phyloP scores from a whole-genome alignment of 1,284 basidiomycete genomes.

The Cryptococcus jaspeensis region DNA sequence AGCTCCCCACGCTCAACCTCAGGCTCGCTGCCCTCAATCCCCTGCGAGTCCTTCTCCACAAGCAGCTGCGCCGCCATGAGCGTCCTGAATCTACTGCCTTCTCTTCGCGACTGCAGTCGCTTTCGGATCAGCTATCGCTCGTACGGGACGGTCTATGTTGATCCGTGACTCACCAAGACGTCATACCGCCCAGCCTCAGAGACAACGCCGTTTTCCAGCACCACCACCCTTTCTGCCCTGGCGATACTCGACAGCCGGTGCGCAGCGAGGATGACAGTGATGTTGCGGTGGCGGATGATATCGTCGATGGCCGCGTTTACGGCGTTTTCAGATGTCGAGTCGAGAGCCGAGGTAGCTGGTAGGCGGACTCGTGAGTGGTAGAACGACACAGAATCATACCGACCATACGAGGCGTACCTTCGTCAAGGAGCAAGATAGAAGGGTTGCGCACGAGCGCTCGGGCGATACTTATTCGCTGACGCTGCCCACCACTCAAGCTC shows the following conservation, averaged over 20 bases:
- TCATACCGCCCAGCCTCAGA: conserved; percentile 81
- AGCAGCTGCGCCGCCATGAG: conserved; percentile 82
- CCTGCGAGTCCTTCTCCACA: conserved; percentile 34
- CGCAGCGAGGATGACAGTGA: conserved; percentile 85
- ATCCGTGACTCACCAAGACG: conserved; percentile 60
- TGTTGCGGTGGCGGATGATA: conserved; percentile 70
- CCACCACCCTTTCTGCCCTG: conserved; percentile 77
- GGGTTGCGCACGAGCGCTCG: conserved; percentile 55
- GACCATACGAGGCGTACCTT: conserved; percentile 39
- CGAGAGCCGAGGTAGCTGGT: conserved; percentile 63
- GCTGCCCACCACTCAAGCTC: conserved; percentile 54
- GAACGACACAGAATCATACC: too few relatives aligned
- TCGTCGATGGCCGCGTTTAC: conserved; percentile 79
- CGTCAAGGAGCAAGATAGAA: conserved; percentile 54
- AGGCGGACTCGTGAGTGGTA: not conserved
- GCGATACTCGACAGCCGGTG: conserved; percentile 83
- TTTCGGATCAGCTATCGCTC: too few relatives aligned
- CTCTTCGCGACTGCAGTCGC: conserved; percentile 62
- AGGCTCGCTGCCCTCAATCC: conserved; percentile 7
- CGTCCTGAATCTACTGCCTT: conserved; percentile 71
- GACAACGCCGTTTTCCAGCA: conserved; percentile 80
- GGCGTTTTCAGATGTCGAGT: conserved; percentile 79
- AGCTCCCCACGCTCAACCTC: not conserved
- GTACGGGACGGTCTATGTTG: too few relatives aligned
- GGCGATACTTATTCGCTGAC: conserved; percentile 56